These are phyloP conservation scores for Colletotrichum melonis DNA, from an alignment of 2,329 filamentous ascomycete genomes.

Conservation along the genomic window DNA sequence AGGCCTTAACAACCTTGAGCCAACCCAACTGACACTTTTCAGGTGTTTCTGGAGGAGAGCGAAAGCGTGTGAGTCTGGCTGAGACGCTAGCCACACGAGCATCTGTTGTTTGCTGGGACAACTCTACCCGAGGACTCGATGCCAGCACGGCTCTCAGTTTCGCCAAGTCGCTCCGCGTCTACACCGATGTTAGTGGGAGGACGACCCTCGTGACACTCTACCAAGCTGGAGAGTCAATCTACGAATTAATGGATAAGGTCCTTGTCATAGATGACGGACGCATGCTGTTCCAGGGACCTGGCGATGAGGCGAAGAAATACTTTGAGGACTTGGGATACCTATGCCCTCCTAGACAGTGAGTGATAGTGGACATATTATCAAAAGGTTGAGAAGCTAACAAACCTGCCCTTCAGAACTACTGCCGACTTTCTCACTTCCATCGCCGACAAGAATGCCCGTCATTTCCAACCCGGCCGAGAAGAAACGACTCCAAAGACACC, in stretches of 20 bases:
- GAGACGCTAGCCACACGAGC: constrained; percentile 81
- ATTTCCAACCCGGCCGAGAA: constrained; percentile 70
- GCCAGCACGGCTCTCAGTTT: constrained; percentile 84
- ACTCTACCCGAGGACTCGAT: constrained; percentile 83
- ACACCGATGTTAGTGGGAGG: constrained; percentile 81
- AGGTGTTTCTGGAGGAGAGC: constrained; percentile 79
- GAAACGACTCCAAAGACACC: constrained; percentile 71
- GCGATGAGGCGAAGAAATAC: constrained; percentile 74
- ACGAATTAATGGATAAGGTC: constrained; percentile 78
- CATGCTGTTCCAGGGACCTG: constrained; percentile 80
- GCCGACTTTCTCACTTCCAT: constrained; percentile 77
- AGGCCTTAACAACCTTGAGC: too few relatives aligned
- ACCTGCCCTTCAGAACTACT: constrained; percentile 57
- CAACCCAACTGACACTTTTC: background rate
- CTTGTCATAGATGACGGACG: constrained; percentile 80
- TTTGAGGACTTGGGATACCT: constrained; percentile 81
- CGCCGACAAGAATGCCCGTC: constrained; percentile 73
- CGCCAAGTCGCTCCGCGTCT: constrained; percentile 74
- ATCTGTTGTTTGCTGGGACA: constrained; percentile 83
- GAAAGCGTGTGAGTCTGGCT: constrained; percentile 83
- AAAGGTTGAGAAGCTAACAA: constrained; percentile 66
- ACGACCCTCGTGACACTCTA: constrained; percentile 57
- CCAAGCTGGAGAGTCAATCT: constrained; percentile 57
- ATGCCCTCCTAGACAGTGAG: constrained; percentile 59
- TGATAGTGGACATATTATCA: constrained; percentile 38